Evolutionary conservation across 192 early-diverging fungal species (phyloP).

Genomic region (Podila minutissima): DNA sequence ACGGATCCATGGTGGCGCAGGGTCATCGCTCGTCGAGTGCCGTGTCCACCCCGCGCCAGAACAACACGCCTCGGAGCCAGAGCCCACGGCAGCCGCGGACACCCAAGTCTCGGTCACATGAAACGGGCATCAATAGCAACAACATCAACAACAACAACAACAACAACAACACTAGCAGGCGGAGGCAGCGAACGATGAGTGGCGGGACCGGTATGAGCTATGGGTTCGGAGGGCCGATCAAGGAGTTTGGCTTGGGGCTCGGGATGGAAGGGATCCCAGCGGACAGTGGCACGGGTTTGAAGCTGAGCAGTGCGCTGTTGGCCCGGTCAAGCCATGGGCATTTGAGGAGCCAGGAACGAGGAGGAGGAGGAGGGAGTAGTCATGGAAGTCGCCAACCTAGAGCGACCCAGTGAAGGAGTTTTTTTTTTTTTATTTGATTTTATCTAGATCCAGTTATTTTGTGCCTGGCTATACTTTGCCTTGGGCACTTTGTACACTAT

Average conservation of each 20-base stretch:
- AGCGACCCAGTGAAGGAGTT: background rate
- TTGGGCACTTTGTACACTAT: too few relatives aligned
- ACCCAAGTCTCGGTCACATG: conserved; percentile 8
- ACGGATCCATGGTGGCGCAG: background rate
- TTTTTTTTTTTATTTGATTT: background rate
- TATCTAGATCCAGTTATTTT: too few relatives aligned
- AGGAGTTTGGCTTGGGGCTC: conserved; percentile 43
- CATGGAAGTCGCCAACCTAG: background rate
- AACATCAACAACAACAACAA: too few relatives aligned
- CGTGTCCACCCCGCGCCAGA: conserved; percentile 11
- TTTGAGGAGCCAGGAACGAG: background rate
- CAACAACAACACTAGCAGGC: background rate
- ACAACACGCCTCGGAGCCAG: conserved; percentile 4
- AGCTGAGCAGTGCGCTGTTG: conserved; percentile 25
- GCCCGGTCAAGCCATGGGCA: conserved; percentile 2
- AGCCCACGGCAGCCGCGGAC: conserved; percentile 13
- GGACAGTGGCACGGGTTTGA: conserved; percentile 36
- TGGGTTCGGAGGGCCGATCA: conserved; percentile 6
- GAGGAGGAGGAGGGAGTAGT: background rate
- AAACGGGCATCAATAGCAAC: background rate
- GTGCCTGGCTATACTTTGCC: too few relatives aligned
- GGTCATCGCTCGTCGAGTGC: background rate
- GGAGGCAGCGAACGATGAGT: conserved; percentile 30
- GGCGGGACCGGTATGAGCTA: conserved; percentile 25
- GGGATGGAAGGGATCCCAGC: conserved; percentile 37